Conservation (phyloP, 2,329 filamentous ascomycete genomes). For the Colletotrichum godetiae region DNA sequence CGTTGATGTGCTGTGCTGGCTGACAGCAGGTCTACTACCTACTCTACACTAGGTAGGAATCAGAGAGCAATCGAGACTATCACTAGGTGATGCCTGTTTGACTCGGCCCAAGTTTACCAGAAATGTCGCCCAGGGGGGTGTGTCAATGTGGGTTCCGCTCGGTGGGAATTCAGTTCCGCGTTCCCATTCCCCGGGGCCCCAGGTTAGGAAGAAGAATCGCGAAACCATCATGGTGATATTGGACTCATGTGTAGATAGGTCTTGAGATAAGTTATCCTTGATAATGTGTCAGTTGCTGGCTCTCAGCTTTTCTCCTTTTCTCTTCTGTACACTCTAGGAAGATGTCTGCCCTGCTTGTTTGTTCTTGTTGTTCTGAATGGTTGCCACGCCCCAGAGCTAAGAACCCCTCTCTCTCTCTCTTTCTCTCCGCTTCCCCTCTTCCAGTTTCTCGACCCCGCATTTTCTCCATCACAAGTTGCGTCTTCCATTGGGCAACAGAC, state of each 20-base stretch:
- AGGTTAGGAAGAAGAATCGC: not conserved
- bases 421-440: slow-evolving; percentile 7
- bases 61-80: too few species aligned
- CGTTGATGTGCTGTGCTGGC: not conserved
- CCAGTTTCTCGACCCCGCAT: slow-evolving; percentile 23
- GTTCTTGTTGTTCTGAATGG: not conserved
- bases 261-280: not conserved
- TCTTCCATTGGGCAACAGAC: not conserved
- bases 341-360: not conserved
- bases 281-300: not conserved
- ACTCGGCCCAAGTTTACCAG: slow-evolving; percentile 24
- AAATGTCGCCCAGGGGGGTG: not conserved
- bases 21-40: not conserved
- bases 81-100: slow-evolving; percentile 20
- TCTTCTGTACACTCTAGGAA: too few species aligned
- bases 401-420: not conserved
- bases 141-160: not conserved
- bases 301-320: not conserved
- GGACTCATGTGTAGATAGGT: not conserved
- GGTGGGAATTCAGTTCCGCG: not conserved
- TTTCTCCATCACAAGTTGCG: slow-evolving; percentile 28
- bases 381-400: not conserved
- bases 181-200: not conserved
- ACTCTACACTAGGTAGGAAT: not conserved
- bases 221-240: too few species aligned